Percentiles rank a stretch among this genome's conserved stretches.
Conservation (phyloP, 1,139 yeast genomes). For the Hyphopichia fennica region DNA sequence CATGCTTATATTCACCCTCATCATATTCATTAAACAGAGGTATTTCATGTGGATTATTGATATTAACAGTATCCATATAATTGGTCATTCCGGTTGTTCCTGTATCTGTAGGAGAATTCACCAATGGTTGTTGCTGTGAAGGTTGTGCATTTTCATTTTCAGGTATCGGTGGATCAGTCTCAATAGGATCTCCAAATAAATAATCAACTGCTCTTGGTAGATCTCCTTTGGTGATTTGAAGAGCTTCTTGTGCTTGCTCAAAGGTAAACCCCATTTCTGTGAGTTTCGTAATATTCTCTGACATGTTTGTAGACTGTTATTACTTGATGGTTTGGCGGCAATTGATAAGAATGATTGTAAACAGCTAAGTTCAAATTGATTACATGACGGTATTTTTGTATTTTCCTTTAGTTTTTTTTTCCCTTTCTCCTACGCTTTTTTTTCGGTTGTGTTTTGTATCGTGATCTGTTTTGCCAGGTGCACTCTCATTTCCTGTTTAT, state of each 20-base stretch:
- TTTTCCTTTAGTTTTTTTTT: too few relatives aligned
- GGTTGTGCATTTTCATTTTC: not conserved
- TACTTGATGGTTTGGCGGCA: too few relatives aligned
- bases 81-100: not conserved
- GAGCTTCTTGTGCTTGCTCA: conserved; percentile 44
- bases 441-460: too few relatives aligned
- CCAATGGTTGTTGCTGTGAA: not conserved
- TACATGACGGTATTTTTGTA: too few relatives aligned
- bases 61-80: conserved; percentile 6
- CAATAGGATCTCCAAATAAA: conserved; percentile 46
- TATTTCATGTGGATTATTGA: conserved; percentile 7
- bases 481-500: too few relatives aligned
- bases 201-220: conserved; percentile 55
- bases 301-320: conserved; percentile 6
- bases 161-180: conserved; percentile 10
- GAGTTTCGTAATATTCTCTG: conserved; percentile 32
- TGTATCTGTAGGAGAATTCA: not conserved
- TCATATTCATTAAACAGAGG: conserved; percentile 6
- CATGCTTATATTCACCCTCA: conserved; percentile 10
- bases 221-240: conserved; percentile 42
- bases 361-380: too few relatives aligned
- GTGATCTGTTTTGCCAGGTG: too few relatives aligned
- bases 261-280: conserved; percentile 63
- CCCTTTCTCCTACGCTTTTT: too few relatives aligned
- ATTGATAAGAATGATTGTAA: too few relatives aligned